phyloP scores from a whole-genome alignment of 169 alveolate genomes.

The Toxoplasma gondii region DNA sequence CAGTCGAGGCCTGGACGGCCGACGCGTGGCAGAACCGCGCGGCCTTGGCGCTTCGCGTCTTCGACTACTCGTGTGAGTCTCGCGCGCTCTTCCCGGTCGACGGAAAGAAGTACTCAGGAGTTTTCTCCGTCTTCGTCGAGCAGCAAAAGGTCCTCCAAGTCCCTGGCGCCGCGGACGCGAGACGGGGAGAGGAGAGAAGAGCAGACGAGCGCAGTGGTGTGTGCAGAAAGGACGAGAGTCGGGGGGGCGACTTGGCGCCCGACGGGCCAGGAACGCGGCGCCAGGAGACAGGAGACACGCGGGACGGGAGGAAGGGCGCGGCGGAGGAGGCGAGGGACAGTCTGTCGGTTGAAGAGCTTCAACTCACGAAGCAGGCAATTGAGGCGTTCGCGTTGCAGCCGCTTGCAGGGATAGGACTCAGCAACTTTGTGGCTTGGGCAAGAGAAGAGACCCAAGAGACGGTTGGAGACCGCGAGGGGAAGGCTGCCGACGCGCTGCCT shows the following conservation, averaged over 20 bases:
- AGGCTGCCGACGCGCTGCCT: conserved; percentile 29
- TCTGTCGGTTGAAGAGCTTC: background rate
- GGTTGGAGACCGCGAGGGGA: background rate
- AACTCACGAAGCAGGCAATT: background rate
- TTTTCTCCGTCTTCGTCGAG: background rate
- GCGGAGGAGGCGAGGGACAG: background rate
- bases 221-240: background rate
- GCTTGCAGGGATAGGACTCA: background rate
- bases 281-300: conserved; percentile 6
- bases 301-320: background rate
- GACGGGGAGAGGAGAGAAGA: background rate
- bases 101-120: background rate
- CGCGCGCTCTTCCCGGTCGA: conserved; percentile 26
- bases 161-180: background rate
- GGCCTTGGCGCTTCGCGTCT: background rate
- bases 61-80: background rate
- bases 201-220: background rate
- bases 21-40: background rate
- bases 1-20: background rate
- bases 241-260: background rate
- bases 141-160: conserved; percentile 1
- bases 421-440: background rate
- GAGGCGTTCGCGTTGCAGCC: conserved; percentile 22
- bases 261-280: background rate
- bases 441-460: background rate